Evolutionary conservation across 345 rosid species (phyloP).

Genomic region (Chamaenerion angustifolium): DNA sequence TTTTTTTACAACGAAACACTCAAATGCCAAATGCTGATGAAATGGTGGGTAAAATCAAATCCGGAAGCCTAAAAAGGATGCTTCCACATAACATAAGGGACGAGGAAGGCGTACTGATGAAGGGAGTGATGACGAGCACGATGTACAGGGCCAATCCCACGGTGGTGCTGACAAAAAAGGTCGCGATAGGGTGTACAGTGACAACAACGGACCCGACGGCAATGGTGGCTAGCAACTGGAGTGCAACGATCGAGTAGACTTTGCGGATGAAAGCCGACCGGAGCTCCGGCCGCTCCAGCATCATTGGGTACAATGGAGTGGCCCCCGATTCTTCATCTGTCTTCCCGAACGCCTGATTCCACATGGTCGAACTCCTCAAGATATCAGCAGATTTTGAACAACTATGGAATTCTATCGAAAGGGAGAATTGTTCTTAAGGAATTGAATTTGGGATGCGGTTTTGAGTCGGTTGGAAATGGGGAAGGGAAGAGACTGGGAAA

Average conservation of each 20-base stretch:
- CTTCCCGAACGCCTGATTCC: constrained; percentile 4
- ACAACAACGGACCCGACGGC: constrained; percentile 76
- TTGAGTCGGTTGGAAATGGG: neutral
- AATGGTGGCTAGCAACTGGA: constrained; percentile 62
- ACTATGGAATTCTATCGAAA: neutral
- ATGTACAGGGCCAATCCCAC: constrained; percentile 72
- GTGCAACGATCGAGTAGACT: constrained; percentile 52
- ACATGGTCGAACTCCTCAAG: neutral
- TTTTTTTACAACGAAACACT: too few relatives aligned
- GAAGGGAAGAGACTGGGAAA: neutral
- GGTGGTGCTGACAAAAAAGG: constrained; percentile 46
- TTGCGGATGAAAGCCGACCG: constrained; percentile 91
- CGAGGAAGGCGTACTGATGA: constrained; percentile 31
- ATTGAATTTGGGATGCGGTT: neutral
- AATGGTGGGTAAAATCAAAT: neutral
- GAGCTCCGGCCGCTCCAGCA: constrained; percentile 75
- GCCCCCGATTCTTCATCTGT: constrained; percentile 56
- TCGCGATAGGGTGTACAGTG: constrained; percentile 40
- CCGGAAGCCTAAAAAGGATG: neutral
- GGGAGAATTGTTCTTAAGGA: neutral
- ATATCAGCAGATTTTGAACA: neutral
- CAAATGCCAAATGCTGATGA: neutral
- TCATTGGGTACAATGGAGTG: constrained; percentile 68
- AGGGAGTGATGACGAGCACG: constrained; percentile 54
- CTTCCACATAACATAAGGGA: too few relatives aligned